These are phyloP conservation scores for Zarea fungicola DNA, from an alignment of 2,329 filamentous ascomycete genomes.

Conservation along the genomic window DNA sequence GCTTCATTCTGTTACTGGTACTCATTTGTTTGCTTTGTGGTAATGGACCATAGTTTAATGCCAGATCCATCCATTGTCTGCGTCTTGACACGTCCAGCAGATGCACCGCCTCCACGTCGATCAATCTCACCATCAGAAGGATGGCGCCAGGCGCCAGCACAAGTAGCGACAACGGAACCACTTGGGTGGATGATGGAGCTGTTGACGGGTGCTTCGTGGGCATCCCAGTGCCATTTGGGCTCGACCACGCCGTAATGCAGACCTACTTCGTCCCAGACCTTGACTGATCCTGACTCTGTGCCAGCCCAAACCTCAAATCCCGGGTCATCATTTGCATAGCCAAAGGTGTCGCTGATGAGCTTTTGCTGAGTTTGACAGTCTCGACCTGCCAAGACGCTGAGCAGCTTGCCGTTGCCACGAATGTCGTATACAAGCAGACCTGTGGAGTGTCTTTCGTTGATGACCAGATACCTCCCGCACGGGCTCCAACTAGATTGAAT, in stretches of 20 bases:
- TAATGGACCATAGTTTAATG: constrained; percentile 11
- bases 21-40: neutral
- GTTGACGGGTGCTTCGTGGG: constrained; percentile 43
- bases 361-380: constrained; percentile 50
- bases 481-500: constrained; percentile 57
- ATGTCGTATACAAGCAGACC: constrained; percentile 59
- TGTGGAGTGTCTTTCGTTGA: constrained; percentile 53
- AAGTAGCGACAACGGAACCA: constrained; percentile 52
- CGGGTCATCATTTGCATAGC: constrained; percentile 24
- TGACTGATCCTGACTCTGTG: constrained; percentile 47
- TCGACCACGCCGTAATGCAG: constrained; percentile 36
- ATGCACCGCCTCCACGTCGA: neutral
- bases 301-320: constrained; percentile 61
- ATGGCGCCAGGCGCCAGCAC: constrained; percentile 49
- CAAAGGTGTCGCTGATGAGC: constrained; percentile 50
- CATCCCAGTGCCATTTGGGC: constrained; percentile 46
- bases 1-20: neutral
- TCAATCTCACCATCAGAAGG: constrained; percentile 15
- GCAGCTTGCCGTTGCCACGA: constrained; percentile 51
- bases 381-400: constrained; percentile 49
- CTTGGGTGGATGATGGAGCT: constrained; percentile 47
- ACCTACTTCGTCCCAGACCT: constrained; percentile 55
- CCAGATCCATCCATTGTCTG: constrained; percentile 4
- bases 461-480: constrained; percentile 57
- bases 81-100: constrained; percentile 1